Conservation (phyloP, 768 basidiomycete species). For the Agrocybe praecox region DNA sequence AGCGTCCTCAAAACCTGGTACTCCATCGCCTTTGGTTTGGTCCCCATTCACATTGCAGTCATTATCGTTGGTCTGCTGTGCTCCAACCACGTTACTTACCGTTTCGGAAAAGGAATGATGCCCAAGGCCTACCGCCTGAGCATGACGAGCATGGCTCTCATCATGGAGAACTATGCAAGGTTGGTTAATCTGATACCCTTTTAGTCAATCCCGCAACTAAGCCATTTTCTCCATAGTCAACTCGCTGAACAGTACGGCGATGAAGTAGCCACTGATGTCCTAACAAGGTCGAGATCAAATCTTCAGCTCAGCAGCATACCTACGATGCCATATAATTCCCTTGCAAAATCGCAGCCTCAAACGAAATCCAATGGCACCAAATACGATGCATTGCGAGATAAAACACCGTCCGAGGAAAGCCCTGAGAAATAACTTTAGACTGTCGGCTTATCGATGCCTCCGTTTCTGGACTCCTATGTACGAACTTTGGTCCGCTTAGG, state of each 20-base stretch:
- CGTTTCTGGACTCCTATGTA: too few relatives aligned
- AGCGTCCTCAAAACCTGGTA: constrained; percentile 66
- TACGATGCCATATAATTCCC: constrained; percentile 2
- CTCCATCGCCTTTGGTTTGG: constrained; percentile 61
- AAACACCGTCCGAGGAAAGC: neutral
- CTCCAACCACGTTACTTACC: constrained; percentile 83
- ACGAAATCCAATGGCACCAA: neutral
- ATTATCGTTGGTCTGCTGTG: constrained; percentile 71
- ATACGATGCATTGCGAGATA: neutral
- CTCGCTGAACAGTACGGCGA: constrained; percentile 71
- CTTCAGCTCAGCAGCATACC: constrained; percentile 24
- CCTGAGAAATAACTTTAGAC: neutral
- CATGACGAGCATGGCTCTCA: constrained; percentile 70
- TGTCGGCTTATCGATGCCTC: too few relatives aligned
- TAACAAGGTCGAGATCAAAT: constrained; percentile 54
- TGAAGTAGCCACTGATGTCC: constrained; percentile 55
- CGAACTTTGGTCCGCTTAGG: too few relatives aligned
- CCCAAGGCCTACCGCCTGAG: constrained; percentile 81
- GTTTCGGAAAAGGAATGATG: constrained; percentile 91
- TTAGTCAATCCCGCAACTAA: neutral
- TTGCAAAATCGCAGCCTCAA: neutral
- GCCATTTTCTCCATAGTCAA: constrained; percentile 42
- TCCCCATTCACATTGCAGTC: constrained; percentile 64
- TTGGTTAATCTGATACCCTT: constrained; percentile 22
- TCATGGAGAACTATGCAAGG: constrained; percentile 86